Evolutionary conservation across 441 rosid genomes (phyloP).

Genomic region (Populus hybrid): DNA sequence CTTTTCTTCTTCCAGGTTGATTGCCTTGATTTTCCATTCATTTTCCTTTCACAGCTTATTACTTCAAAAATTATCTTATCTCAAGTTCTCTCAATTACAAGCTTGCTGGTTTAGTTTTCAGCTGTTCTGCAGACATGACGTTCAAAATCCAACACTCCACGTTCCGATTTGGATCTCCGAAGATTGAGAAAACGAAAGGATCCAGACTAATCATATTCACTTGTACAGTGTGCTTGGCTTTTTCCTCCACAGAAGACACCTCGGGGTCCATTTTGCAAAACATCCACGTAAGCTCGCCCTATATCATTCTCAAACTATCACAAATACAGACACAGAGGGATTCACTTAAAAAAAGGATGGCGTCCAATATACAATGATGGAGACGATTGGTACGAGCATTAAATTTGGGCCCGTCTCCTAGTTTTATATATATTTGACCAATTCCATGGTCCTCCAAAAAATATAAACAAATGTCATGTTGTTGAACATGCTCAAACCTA

Average conservation of each 20-base stretch:
- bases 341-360: no score
- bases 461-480: neutral
- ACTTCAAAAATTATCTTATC: neutral
- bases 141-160: no score
- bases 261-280: neutral
- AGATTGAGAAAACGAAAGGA: no score
- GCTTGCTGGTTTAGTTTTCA: neutral
- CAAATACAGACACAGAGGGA: no score
- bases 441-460: neutral
- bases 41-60: neutral
- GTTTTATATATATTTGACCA: constrained; percentile 4
- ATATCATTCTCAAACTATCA: neutral
- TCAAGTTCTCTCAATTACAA: neutral
- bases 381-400: no score
- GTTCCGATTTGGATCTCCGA: no score
- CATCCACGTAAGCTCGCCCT: neutral
- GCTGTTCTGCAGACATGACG: neutral
- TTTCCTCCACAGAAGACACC: neutral
- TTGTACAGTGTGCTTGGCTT: neutral
- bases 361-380: no score
- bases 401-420: constrained; percentile 1
- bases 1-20: no score
- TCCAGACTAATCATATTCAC: no score
- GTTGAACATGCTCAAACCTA: neutral
- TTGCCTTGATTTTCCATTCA: neutral